phyloP scores from a whole-genome alignment of 345 rosid species.

The Brassica rapa region DNA sequence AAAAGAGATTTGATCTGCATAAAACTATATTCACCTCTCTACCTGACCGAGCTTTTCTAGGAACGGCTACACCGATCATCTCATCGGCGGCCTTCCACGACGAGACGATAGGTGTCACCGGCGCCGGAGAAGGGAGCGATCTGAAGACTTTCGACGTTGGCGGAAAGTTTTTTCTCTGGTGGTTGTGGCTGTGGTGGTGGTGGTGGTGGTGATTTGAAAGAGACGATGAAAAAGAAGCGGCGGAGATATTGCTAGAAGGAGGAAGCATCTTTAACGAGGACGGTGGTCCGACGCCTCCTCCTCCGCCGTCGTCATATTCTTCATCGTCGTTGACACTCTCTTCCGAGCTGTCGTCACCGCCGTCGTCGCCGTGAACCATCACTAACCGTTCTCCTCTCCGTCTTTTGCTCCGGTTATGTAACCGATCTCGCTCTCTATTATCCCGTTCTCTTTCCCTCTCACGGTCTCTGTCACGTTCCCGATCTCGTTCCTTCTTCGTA shows the following conservation, averaged over 20 bases:
- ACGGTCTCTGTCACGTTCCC: conserved; percentile 67
- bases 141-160: conserved; percentile 61
- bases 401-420: conserved; percentile 72
- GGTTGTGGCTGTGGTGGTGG: conserved; percentile 14
- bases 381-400: conserved; percentile 78
- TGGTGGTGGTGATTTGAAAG: conserved; percentile 51
- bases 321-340: conserved; percentile 95
- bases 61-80: conserved; percentile 97
- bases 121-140: conserved; percentile 51
- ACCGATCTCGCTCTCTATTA: conserved; percentile 81
- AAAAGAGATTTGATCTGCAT: conserved; percentile 21
- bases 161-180: conserved; percentile 67
- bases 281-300: conserved; percentile 45
- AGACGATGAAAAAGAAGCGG: conserved; percentile 66
- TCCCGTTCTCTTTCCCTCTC: conserved; percentile 66
- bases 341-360: conserved; percentile 77
- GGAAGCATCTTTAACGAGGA: conserved; percentile 72
- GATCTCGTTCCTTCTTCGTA: conserved; percentile 69
- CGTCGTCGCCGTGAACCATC: conserved; percentile 75
- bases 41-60: conserved; percentile 99
- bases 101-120: conserved; percentile 32
- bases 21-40: conserved; percentile 56
- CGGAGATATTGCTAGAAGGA: conserved; percentile 53
- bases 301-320: conserved; percentile 70
- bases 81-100: conserved; percentile 85